Evolutionary conservation across 2,329 filamentous ascomycete genomes (phyloP).

Genomic region (Dactylellina haptotyla): DNA sequence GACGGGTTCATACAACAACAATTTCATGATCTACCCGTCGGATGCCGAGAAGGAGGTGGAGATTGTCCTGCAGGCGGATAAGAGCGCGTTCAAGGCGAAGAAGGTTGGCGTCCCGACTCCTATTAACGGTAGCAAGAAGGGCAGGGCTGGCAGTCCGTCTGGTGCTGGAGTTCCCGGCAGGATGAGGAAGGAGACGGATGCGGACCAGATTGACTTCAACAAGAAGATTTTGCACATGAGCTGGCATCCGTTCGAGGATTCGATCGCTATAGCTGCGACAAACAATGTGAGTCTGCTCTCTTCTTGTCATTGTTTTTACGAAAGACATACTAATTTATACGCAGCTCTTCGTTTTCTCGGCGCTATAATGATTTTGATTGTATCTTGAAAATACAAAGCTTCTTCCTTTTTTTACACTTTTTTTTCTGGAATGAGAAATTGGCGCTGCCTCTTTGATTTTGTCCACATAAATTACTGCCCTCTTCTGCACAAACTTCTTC

Average conservation of each 20-base stretch:
- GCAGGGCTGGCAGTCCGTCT: constrained; percentile 86
- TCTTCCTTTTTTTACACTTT: constrained; percentile 1
- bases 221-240: constrained; percentile 99
- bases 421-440: constrained; percentile 26
- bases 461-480: constrained; percentile 23
- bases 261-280: constrained; percentile 98
- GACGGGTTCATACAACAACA: constrained; percentile 99
- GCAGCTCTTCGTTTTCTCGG: constrained; percentile 81
- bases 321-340: constrained; percentile 17
- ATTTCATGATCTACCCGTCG: constrained; percentile 99
- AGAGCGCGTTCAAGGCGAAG: constrained; percentile 99
- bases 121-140: constrained; percentile 94
- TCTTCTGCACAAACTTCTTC: background rate
- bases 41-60: constrained; percentile 96
- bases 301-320: background rate
- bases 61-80: constrained; percentile 96
- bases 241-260: constrained; percentile 99
- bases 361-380: constrained; percentile 66
- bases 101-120: constrained; percentile 98
- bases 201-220: constrained; percentile 99
- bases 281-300: constrained; percentile 83
- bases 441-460: constrained; percentile 41
- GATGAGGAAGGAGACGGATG: constrained; percentile 99
- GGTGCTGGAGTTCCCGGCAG: constrained; percentile 82
- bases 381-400: constrained; percentile 38